Evolutionary conservation across 1,284 basidiomycete species (phyloP).

Genomic region (Tylopilus orsonianus): DNA sequence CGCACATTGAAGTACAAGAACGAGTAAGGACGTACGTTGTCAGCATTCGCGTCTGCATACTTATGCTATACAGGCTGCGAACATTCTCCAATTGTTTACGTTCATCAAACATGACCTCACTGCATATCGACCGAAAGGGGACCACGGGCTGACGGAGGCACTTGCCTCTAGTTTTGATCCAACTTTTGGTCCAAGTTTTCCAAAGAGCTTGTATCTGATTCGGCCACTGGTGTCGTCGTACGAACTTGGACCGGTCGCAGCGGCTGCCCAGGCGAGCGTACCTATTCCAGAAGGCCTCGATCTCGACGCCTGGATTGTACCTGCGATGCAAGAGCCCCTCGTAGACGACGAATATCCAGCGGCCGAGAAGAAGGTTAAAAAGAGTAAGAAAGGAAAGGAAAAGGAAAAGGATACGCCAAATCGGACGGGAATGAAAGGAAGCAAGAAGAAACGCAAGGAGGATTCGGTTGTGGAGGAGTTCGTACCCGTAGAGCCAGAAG

Average conservation of each 20-base stretch:
- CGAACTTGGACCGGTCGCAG: conserved; percentile 85
- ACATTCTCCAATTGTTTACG: conserved; percentile 75
- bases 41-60: neutral
- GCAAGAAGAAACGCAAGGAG: conserved; percentile 32
- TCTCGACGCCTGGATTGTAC: conserved; percentile 82
- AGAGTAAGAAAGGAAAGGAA: conserved; percentile 52
- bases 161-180: conserved; percentile 40
- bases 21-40: conserved; percentile 54
- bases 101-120: conserved; percentile 83
- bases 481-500: conserved; percentile 36
- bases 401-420: conserved; percentile 44
- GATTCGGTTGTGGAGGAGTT: conserved; percentile 36
- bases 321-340: conserved; percentile 50
- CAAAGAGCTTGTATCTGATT: conserved; percentile 88
- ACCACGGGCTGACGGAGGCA: conserved; percentile 39
- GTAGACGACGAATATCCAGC: conserved; percentile 31
- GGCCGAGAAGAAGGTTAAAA: conserved; percentile 38
- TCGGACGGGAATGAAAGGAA: conserved; percentile 32
- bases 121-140: conserved; percentile 49
- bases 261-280: conserved; percentile 78
- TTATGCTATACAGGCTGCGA: conserved; percentile 59
- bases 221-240: conserved; percentile 79
- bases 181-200: conserved; percentile 52
- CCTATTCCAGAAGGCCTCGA: conserved; percentile 82
- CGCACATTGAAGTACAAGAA: conserved; percentile 89